Conservation (phyloP, 345 rosid species). For the Rhodamnia rubescens region DNA sequence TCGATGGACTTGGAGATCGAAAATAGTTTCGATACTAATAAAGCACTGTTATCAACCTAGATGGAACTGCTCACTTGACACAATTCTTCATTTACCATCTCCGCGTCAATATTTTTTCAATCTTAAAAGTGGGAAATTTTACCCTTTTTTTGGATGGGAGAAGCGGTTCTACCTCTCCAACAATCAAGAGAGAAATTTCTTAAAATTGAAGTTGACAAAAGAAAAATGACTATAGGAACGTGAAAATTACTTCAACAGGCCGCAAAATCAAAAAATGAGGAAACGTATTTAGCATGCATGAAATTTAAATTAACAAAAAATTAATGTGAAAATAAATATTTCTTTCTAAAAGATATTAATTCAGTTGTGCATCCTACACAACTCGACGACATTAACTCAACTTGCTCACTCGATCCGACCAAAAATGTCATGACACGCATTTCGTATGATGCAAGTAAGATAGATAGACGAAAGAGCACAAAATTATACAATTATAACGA, state of each 20-base stretch:
- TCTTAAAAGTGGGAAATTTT: neutral
- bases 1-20: neutral
- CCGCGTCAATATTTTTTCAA: fast-evolving
- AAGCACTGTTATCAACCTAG: neutral
- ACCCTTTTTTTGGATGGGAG: neutral
- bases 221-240: too few relatives aligned
- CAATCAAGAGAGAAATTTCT: neutral
- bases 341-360: neutral
- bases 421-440: neutral
- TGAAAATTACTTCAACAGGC: too few relatives aligned
- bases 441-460: neutral
- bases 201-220: neutral
- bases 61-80: neutral
- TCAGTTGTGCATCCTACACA: neutral
- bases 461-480: neutral
- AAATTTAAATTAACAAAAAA: too few relatives aligned
- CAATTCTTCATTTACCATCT: too few relatives aligned
- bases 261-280: too few relatives aligned
- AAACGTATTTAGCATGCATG: too few relatives aligned
- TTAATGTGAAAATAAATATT: too few relatives aligned
- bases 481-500: neutral
- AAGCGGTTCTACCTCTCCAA: neutral
- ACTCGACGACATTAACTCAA: neutral
- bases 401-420: fast-evolving
- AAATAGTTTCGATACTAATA: neutral